These are phyloP conservation scores for Nitzschia sp. DNA, from an alignment of 108 stramenopile species.

Conservation along the genomic window DNA sequence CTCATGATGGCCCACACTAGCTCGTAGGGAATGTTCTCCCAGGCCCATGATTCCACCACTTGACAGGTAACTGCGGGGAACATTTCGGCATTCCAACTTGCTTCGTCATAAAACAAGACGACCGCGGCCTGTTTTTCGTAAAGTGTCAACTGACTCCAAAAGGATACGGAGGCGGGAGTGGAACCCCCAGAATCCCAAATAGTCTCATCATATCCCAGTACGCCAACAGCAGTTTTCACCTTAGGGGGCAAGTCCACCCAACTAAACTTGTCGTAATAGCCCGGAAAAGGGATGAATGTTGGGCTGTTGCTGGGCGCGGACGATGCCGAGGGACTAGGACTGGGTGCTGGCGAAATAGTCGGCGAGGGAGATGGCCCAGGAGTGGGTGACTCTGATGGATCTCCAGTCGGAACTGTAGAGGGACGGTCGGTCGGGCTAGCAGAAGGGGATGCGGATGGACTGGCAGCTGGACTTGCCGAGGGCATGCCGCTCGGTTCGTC, in stretches of 20 bases:
- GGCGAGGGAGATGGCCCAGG: neutral
- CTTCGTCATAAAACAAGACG: neutral
- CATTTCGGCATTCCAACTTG: neutral
- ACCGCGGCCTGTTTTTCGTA: neutral
- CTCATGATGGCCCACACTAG: neutral
- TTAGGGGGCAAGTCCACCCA: conserved; percentile 34
- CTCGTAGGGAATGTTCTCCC: neutral
- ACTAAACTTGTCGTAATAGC: conserved; percentile 36
- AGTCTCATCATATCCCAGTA: conserved; percentile 33
- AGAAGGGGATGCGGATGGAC: too few relatives aligned
- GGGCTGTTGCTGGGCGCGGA: neutral
- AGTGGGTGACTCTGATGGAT: neutral
- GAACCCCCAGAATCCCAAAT: conserved; percentile 14
- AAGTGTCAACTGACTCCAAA: conserved; percentile 1
- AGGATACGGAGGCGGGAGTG: neutral
- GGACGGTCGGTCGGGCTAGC: too few relatives aligned
- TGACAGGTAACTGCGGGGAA: neutral
- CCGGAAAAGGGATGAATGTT: neutral
- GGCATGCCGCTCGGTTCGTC: too few relatives aligned
- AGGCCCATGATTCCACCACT: neutral
- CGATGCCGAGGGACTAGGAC: neutral
- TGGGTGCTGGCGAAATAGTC: neutral
- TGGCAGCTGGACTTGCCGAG: too few relatives aligned
- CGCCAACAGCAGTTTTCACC: conserved; percentile 31
- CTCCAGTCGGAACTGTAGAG: neutral